Percentiles rank a stretch among this genome's conserved stretches.
phyloP scores from a whole-genome alignment of 331 rosid species.

The Dryas integrifolia region DNA sequence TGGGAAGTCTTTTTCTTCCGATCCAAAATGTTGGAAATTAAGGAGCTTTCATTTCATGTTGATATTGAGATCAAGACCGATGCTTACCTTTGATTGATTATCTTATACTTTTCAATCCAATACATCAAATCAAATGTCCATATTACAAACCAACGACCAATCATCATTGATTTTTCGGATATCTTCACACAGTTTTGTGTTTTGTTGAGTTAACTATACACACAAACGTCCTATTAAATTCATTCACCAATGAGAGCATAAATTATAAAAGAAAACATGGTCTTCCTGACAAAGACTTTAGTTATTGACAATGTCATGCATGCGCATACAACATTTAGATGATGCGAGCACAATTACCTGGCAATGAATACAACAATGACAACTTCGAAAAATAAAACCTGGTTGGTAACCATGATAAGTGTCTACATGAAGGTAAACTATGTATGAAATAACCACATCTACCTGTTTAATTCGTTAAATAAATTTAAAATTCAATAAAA shows the following conservation, averaged over 20 bases:
- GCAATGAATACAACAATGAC: too few species aligned
- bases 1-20: slow-evolving; percentile 15
- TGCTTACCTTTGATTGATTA: slow-evolving; percentile 3
- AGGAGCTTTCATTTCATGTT: slow-evolving; percentile 9
- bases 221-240: background rate
- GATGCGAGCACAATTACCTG: too few species aligned
- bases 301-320: too few species aligned
- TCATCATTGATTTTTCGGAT: slow-evolving; percentile 13
- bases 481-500: too few species aligned
- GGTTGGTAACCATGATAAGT: too few species aligned
- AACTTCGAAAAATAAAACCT: too few species aligned
- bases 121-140: slow-evolving; percentile 8
- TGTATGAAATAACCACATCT: too few species aligned
- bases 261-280: too few species aligned
- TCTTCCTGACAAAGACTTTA: too few species aligned
- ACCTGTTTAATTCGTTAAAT: too few species aligned
- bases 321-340: too few species aligned
- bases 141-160: slow-evolving; percentile 8
- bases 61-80: slow-evolving; percentile 7
- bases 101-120: background rate
- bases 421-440: too few species aligned
- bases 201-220: slow-evolving; percentile 1
- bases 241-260: background rate
- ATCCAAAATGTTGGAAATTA: background rate
- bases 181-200: slow-evolving; percentile 14